Conservation (phyloP, 495 filamentous ascomycete species). For the Cercophora newfieldiana region DNA sequence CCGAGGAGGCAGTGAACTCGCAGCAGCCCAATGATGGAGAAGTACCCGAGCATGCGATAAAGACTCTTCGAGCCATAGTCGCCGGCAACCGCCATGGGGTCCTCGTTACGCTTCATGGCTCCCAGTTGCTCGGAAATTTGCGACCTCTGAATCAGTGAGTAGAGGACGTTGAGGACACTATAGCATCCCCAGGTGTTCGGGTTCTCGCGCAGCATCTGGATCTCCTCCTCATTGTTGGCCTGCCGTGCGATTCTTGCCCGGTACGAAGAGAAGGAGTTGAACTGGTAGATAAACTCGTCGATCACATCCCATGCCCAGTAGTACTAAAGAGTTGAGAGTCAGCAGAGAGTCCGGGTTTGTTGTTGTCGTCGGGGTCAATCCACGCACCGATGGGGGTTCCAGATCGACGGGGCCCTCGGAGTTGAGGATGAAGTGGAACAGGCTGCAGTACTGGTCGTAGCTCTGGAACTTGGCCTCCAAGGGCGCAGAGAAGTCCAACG, state of each 20-base stretch:
- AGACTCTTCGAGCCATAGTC: slow-evolving; percentile 91
- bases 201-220: slow-evolving; percentile 86
- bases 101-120: slow-evolving; percentile 91
- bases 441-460: slow-evolving; percentile 98
- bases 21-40: slow-evolving; percentile 95
- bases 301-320: slow-evolving; percentile 99
- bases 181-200: slow-evolving; percentile 99
- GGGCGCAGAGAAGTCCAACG: slow-evolving; percentile 90
- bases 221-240: slow-evolving; percentile 83
- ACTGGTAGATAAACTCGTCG: slow-evolving; percentile 99
- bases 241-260: slow-evolving; percentile 86
- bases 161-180: slow-evolving; percentile 97
- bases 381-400: slow-evolving; percentile 87
- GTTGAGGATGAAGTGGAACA: slow-evolving; percentile 99
- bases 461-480: slow-evolving; percentile 95
- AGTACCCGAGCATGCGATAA: slow-evolving; percentile 98
- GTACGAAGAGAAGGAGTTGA: slow-evolving; percentile 98
- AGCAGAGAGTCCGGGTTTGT: slow-evolving; percentile 9
- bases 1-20: slow-evolving; percentile 95
- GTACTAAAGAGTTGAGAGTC: slow-evolving; percentile 60
- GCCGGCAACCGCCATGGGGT: slow-evolving; percentile 79
- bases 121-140: slow-evolving; percentile 96
- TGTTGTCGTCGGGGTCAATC: not conserved
- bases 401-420: slow-evolving; percentile 96
- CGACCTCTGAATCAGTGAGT: slow-evolving; percentile 96